These are phyloP conservation scores for Verticillium albo-atrum DNA, from an alignment of 2,329 filamentous ascomycete genomes.

Conservation along the genomic window DNA sequence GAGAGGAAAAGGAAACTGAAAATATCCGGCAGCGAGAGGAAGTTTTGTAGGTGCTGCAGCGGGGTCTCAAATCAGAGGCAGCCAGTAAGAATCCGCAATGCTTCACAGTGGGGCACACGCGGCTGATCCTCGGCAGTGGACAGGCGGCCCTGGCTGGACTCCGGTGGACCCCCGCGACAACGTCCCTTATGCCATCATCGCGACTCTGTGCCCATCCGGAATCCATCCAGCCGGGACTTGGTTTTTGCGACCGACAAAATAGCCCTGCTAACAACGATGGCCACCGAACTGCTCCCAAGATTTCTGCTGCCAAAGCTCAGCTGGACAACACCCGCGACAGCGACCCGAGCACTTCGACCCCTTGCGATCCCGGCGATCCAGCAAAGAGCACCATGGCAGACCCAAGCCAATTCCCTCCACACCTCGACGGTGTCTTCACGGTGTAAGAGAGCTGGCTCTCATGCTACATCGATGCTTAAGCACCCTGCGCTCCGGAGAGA, in stretches of 20 bases:
- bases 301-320: constrained; percentile 54
- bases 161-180: constrained; percentile 1
- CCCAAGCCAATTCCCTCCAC: constrained; percentile 18
- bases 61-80: background rate
- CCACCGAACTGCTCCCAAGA: constrained; percentile 40
- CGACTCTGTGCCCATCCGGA: constrained; percentile 1
- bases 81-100: background rate
- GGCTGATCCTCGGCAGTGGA: background rate
- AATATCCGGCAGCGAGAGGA: background rate
- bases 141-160: background rate
- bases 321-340: constrained; percentile 35
- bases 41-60: constrained; percentile 1
- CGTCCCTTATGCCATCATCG: constrained; percentile 4
- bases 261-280: constrained; percentile 4
- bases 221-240: background rate
- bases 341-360: constrained; percentile 19
- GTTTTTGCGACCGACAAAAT: background rate
- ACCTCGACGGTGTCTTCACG: constrained; percentile 11
- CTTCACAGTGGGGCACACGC: background rate
- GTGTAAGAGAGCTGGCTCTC: constrained; percentile 2
- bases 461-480: constrained; percentile 16
- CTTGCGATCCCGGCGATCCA: constrained; percentile 18
- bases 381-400: constrained; percentile 1
- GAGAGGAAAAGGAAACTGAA: constrained; percentile 15
- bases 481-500: constrained; percentile 31